A percentile compares a stretch with the other conserved stretches of the same genome.
Evolutionary conservation across 1,139 yeast genomes (phyloP).

Genomic region (Pichia sp.): DNA sequence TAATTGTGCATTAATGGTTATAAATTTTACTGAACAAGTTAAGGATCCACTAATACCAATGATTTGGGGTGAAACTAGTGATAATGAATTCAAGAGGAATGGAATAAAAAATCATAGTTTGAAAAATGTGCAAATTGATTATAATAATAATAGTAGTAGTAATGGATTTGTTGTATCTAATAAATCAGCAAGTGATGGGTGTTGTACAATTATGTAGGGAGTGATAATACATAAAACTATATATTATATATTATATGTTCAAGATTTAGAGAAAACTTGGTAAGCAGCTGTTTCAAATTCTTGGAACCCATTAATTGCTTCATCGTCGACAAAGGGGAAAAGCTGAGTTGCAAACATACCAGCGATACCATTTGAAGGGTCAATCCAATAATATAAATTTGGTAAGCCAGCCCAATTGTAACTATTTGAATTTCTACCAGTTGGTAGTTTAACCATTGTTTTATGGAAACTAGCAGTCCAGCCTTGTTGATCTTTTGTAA

Average conservation of each 20-base stretch:
- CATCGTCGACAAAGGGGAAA: no score
- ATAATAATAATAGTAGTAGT: background rate
- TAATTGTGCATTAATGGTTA: slow-evolving; percentile 47
- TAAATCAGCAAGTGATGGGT: no score
- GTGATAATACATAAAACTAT: no score
- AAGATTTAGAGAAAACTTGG: no score
- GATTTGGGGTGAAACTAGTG: slow-evolving; percentile 36
- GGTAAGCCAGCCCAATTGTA: no score
- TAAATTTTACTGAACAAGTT: slow-evolving; percentile 38
- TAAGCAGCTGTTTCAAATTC: no score
- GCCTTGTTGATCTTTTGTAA: slow-evolving; percentile 8
- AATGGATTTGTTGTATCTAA: no score
- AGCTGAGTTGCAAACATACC: no score
- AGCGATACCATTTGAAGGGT: no score
- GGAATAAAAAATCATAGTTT: background rate
- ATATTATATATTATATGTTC: no score
- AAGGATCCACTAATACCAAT: slow-evolving; percentile 42
- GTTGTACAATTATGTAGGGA: slow-evolving; percentile 33
- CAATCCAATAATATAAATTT: no score
- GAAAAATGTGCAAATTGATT: slow-evolving; percentile 15
- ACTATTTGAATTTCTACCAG: slow-evolving; percentile 4
- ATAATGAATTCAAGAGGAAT: slow-evolving; percentile 30
- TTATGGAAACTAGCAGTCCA: slow-evolving; percentile 13
- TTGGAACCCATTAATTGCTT: no score
- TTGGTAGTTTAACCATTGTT: slow-evolving; percentile 6